Evolutionary conservation across 768 basidiomycete species (phyloP).

Genomic region (Pleurotus pulmonarius): DNA sequence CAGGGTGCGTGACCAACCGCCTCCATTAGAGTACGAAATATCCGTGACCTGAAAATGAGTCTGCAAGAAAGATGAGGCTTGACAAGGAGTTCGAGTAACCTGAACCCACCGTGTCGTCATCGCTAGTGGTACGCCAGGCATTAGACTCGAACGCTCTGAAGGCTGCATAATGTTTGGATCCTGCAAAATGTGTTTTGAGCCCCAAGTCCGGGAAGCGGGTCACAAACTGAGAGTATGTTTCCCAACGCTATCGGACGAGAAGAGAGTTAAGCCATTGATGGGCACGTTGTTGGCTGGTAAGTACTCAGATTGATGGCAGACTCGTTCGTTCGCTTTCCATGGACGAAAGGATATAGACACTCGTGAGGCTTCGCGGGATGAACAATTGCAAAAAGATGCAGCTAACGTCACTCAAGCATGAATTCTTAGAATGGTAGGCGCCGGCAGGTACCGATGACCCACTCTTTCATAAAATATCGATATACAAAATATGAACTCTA

Average conservation of each 20-base stretch:
- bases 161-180: background rate
- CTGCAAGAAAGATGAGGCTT: background rate
- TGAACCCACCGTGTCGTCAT: background rate
- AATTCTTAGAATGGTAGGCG: too few species aligned
- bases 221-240: background rate
- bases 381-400: too few species aligned
- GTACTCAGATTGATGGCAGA: background rate
- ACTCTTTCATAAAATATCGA: too few species aligned
- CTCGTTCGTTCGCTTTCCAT: too few species aligned
- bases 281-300: background rate
- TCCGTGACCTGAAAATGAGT: background rate
- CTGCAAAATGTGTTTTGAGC: background rate
- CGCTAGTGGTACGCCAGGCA: background rate
- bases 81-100: background rate
- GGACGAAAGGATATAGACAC: too few species aligned
- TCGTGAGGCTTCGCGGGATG: too few species aligned
- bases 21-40: background rate
- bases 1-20: background rate
- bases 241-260: background rate
- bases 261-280: background rate
- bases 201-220: too few species aligned
- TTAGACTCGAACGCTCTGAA: slow-evolving; percentile 2
- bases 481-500: too few species aligned
- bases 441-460: too few species aligned
- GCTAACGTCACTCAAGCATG: too few species aligned